phyloP scores from a whole-genome alignment of 2,329 filamentous ascomycete species.

The Plectosphaerella cucumerina region DNA sequence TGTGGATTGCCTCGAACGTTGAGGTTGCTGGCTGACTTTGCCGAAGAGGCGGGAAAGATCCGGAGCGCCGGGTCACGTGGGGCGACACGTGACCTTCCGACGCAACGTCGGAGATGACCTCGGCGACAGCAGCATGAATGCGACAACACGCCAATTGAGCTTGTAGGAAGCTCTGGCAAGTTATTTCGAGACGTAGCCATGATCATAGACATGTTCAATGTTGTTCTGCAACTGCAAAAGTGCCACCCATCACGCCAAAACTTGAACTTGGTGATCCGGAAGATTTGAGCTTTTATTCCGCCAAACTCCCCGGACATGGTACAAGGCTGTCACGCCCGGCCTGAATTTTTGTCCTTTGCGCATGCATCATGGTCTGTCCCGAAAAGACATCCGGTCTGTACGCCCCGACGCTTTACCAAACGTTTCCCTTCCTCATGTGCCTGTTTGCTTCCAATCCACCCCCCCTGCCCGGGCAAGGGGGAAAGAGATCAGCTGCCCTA shows the following conservation, averaged over 20 bases:
- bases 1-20: constrained; percentile 40
- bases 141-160: not conserved
- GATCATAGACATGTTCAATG: too few species aligned
- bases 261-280: not conserved
- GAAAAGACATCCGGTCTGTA: too few species aligned
- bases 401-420: too few species aligned
- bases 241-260: not conserved
- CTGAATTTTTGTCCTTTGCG: constrained; percentile 7
- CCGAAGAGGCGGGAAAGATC: constrained; percentile 33
- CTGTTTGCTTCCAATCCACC: too few species aligned
- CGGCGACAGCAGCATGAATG: not conserved
- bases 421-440: too few species aligned
- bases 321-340: constrained; percentile 14
- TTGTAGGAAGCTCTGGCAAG: too few species aligned
- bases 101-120: not conserved
- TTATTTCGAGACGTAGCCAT: too few species aligned
- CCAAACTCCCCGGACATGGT: constrained; percentile 14
- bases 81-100: constrained; percentile 25
- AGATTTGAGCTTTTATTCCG: constrained; percentile 1
- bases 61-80: constrained; percentile 10
- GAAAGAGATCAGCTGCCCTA: constrained; percentile 30
- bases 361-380: too few species aligned
- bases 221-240: not conserved
- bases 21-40: constrained; percentile 40
- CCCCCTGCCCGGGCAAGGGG: too few species aligned